Evolutionary conservation across 2,329 filamentous ascomycete genomes (phyloP), one percentile per base, ranked within the genome.

Genomic region (Sarocladiaceae sp.): DNA sequence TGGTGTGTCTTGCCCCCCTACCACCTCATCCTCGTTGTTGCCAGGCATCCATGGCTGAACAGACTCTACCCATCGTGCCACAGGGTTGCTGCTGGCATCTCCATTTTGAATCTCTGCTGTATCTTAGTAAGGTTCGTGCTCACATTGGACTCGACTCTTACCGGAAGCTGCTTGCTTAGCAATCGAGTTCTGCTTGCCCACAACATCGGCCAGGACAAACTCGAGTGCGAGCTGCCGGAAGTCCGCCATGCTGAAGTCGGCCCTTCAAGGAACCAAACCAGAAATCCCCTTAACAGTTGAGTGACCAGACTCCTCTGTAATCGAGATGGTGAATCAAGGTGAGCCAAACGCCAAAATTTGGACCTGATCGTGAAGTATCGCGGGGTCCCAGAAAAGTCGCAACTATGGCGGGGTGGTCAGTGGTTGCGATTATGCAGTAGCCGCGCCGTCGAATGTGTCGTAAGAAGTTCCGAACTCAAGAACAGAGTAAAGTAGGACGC

Each of bases 61-160:
- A 31, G 78, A 76, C 42, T 78, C 73, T 25, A 79, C 78, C 78
- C 78, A 81, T 60, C 76, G 74, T 15, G 75, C 76, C 39, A 81
- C 69, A 3, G 74, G 69, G 46, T 74, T 69, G 46, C 74, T 71
- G 56, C 64, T 71, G 36, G 72, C 65, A 0, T 71, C 57, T 7
- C 73, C 68, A 52, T 62, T 64, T 60, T 78, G 67, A 20, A 80
- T 76, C 55, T 72, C 76, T 77, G 35, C 17, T 20, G 23, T 22
- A 5, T 10, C 53, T 64, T 35, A 63, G 44, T 33, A 48, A 26
- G 35, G 53, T 25, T 56, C 51, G 50, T n/a, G n/a, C 46, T 53
- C 10, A 42, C 10, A 25, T 8, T 36, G 10, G 13, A 29, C 18
- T 10, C 20, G 7, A 23, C 8, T 20, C 5, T 36, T 28, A 56